A percentile compares a stretch with the other conserved stretches of the same genome.
phyloP scores from a whole-genome alignment of 1,139 yeast species.

The Trichomonascaceae sp. region DNA sequence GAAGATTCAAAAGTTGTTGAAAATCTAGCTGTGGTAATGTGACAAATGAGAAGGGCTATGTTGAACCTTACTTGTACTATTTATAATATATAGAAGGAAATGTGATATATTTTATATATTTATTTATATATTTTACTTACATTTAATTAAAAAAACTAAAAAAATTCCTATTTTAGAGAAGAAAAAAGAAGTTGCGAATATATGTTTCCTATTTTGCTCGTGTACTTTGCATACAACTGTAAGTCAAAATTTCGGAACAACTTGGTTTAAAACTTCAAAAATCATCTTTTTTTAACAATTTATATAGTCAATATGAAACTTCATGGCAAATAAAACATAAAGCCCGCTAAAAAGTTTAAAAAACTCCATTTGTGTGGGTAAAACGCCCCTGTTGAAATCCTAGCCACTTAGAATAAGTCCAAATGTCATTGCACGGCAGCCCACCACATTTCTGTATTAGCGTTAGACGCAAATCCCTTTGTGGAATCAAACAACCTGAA shows the following conservation, averaged over 20 bases:
- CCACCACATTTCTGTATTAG: too few species aligned
- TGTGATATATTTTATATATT: too few species aligned
- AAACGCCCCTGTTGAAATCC: background rate
- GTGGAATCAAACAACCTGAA: background rate
- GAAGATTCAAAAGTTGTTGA: too few species aligned
- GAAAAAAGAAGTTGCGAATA: background rate
- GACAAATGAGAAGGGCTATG: too few species aligned
- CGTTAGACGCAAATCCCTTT: background rate
- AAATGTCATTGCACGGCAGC: background rate
- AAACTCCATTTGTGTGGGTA: background rate
- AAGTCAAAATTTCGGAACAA: too few species aligned
- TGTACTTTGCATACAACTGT: background rate
- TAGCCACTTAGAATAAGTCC: background rate
- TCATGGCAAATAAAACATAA: too few species aligned
- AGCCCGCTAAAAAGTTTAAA: background rate
- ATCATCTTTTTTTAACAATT: background rate
- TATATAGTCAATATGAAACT: background rate
- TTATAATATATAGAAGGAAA: too few species aligned
- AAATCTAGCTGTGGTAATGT: too few species aligned
- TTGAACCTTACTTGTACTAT: too few species aligned
- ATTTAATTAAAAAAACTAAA: background rate
- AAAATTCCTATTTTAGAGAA: background rate
- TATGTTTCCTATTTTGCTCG: background rate
- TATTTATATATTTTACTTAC: too few species aligned
- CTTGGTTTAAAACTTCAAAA: background rate